Evolutionary conservation across 257 asterid genomes (phyloP), one percentile per base, ranked within the genome.

Genomic region (Voacanga thouarsii): DNA sequence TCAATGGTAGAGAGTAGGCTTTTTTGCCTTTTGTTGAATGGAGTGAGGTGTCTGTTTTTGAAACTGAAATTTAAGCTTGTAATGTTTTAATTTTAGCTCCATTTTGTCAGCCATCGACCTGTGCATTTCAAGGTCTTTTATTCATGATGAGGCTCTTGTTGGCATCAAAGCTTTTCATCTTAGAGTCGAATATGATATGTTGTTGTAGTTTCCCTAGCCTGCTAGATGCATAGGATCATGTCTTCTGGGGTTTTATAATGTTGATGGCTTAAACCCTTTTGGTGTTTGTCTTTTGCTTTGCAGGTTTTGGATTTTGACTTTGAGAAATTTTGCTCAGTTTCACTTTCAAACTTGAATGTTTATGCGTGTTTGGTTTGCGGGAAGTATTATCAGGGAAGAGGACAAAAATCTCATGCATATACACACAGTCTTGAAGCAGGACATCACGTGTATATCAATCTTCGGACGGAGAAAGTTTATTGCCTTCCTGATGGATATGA

Each of bases 401-500:
- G 98, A 47, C 92, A 82, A 44, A 96, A 93, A 80, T 96, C 99
- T 68, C 97, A 90, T 85, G 99, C 98, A 69, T 96, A 93, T 83
- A 96, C 98, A 28, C 99, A 96, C 75, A 96, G 99, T 83, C 97
- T 93, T 74, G 99, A 96, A 88, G 98, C 97, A 47, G 97, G 88
- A 39, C 99, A 96, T 83, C 99, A 96, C 78, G 98, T 96, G 60
- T 96, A 81, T 90, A 96, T 96, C 85, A 96, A 96, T 89, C 96
- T 96, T 71, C 91, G 87, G 60, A 90, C 97, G 15, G 98, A 96
- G 88, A 93, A 93, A 87, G 96, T 93, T 78, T 96, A 89, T 84
- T 96, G 98, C 83, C 98, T 96, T 86, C 98, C 99, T 72, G 98
- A 96, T 89, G 99, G 98, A 83, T 96, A 96, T 82, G 98, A 96